phyloP scores from a whole-genome alignment of 2,329 filamentous ascomycete species.

The Coniochaeta hoffmannii region DNA sequence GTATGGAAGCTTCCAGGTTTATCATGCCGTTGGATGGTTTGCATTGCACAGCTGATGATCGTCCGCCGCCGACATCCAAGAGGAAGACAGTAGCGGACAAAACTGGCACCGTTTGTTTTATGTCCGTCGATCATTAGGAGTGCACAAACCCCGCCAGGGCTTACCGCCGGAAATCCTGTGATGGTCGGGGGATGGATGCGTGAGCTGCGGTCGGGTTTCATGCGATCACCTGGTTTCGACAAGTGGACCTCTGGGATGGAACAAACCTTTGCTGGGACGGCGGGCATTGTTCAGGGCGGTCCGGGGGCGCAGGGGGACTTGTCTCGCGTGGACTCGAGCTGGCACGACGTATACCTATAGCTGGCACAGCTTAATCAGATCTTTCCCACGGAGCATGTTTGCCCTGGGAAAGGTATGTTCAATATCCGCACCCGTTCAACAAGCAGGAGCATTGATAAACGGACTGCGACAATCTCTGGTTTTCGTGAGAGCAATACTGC shows the following conservation, averaged over 20 bases:
- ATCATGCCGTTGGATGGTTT: neutral
- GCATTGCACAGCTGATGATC: neutral
- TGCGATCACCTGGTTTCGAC: neutral
- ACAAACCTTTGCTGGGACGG: neutral
- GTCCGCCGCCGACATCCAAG: neutral
- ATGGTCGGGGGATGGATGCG: neutral
- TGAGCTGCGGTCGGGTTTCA: neutral
- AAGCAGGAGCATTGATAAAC: too few species aligned
- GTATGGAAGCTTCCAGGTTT: neutral
- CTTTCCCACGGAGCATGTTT: neutral
- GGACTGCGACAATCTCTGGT: too few species aligned
- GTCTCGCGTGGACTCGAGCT: neutral
- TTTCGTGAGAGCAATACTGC: too few species aligned
- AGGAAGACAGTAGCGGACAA: neutral
- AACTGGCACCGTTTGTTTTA: neutral
- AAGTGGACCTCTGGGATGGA: neutral
- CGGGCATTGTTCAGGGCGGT: neutral
- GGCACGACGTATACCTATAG: too few species aligned
- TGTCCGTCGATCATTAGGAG: neutral
- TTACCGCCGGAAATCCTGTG: neutral
- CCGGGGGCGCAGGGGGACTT: neutral
- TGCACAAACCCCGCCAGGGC: neutral
- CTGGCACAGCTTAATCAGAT: neutral
- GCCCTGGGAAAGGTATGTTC: neutral
- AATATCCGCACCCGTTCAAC: too few species aligned